Evolutionary conservation across 2,329 filamentous ascomycete genomes (phyloP).

Genomic region (Fulvia fulva): DNA sequence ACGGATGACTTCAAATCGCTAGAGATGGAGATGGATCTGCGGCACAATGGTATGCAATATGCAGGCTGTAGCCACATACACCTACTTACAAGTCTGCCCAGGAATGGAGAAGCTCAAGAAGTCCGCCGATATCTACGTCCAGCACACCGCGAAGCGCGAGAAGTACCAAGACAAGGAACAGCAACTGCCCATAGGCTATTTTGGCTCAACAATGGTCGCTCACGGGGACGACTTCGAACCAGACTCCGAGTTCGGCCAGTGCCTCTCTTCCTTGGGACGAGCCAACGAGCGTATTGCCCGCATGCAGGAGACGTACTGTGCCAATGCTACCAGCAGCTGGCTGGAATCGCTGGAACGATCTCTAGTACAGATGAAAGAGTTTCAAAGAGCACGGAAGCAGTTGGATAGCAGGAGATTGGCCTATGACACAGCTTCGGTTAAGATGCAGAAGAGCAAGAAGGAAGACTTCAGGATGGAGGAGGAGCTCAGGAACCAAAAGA

Average conservation of each 20-base stretch:
- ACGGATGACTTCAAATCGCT: slow-evolving; percentile 88
- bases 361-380: slow-evolving; percentile 94
- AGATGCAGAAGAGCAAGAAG: slow-evolving; percentile 89
- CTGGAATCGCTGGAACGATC: slow-evolving; percentile 87
- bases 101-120: slow-evolving; percentile 87
- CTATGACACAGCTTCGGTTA: slow-evolving; percentile 83
- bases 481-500: slow-evolving; percentile 82
- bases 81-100: slow-evolving; percentile 36
- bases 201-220: slow-evolving; percentile 79
- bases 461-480: slow-evolving; percentile 93
- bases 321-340: slow-evolving; percentile 76
- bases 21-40: slow-evolving; percentile 83
- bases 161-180: slow-evolving; percentile 88
- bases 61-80: background rate
- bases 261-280: slow-evolving; percentile 72
- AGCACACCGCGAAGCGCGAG: slow-evolving; percentile 78
- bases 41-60: slow-evolving; percentile 69
- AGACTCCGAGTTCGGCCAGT: slow-evolving; percentile 87
- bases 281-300: slow-evolving; percentile 84
- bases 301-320: slow-evolving; percentile 77
- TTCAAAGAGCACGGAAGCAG: slow-evolving; percentile 88
- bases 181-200: slow-evolving; percentile 69
- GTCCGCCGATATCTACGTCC: slow-evolving; percentile 81
- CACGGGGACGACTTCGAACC: slow-evolving; percentile 92
- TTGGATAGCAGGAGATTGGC: slow-evolving; percentile 83